Base-by-base conservation (phyloP, 2,329 filamentous ascomycete genomes). In the Sporothrix schenckii region DNA sequence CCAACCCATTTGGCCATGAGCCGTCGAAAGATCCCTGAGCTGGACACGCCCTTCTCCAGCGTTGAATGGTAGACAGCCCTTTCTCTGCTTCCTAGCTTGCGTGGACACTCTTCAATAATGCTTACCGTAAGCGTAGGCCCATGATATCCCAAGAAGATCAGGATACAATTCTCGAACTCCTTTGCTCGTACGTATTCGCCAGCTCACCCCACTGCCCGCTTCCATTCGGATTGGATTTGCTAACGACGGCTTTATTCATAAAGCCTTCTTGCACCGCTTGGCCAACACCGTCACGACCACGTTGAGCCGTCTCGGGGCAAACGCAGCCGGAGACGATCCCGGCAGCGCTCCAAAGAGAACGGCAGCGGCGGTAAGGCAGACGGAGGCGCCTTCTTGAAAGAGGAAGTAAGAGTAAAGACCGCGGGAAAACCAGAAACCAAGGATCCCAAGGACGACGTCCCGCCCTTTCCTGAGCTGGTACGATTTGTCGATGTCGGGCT, bases 231-330 rank as follows among this genome's bases (percentile, higher is more conserved):
- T 6, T 11, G 1, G 47, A 9, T 39, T 58, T 66, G 19, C 41
- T 70, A 30, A 54, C 66, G 47, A 30, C 71, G 11, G 47, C 54
- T 39, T 49, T 6, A 9, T 54, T 30, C 58, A 5, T 7, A 1
- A 54, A 92, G 90, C 71, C 80, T 92, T 24, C 79, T 92, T 58
- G 80, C 83, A 0, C 90, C 90, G 1, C 79, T 93, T 16, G 90
- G 90, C 0, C 82, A 86, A 69, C 81, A 92, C 77, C 87, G 89
- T 16, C 80, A 80, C 73, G 80, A 80, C 44, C 81, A 91, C 75
- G 77, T 83, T 50, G 81, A 79, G 19, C 81, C 83, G 4, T 92
- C 90, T 11, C 88, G 86, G 76, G 89, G 90, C 56, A 90, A 87
- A 75, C 81, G 87, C 53, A 70, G 71, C 34, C 70, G 71, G 54